phyloP scores from a whole-genome alignment of 495 filamentous ascomycete genomes.

The Podospora pseudocomata region DNA sequence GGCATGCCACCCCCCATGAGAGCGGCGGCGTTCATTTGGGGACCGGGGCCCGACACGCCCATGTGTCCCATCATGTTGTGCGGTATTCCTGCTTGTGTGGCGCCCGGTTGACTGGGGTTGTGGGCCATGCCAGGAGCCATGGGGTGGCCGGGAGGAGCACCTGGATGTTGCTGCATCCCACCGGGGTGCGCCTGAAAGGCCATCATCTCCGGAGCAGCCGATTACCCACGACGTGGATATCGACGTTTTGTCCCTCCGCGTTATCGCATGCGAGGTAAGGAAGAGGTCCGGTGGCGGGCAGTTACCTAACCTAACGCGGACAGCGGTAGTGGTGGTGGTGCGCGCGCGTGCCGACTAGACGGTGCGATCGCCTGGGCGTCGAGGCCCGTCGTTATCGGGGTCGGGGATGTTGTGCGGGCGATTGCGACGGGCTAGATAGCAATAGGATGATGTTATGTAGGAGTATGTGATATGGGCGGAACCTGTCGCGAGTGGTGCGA shows the following conservation, averaged over 20 bases:
- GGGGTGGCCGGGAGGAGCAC: slow-evolving; percentile 71
- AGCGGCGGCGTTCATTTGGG: slow-evolving; percentile 73
- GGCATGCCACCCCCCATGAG: slow-evolving; percentile 78
- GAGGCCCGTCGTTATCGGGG: slow-evolving; percentile 9
- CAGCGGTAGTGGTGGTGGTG: not conserved
- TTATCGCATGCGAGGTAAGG: slow-evolving; percentile 45
- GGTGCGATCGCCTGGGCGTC: slow-evolving; percentile 18
- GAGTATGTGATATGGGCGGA: slow-evolving; percentile 6
- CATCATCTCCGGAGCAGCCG: slow-evolving; percentile 54
- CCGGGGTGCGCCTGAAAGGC: slow-evolving; percentile 63
- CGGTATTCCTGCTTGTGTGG: slow-evolving; percentile 61
- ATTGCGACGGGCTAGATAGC: not conserved
- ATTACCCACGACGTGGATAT: slow-evolving; percentile 52
- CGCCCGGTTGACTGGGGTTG: slow-evolving; percentile 65
- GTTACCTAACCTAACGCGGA: not conserved
- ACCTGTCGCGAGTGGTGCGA: slow-evolving; percentile 11
- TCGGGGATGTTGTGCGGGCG: not conserved
- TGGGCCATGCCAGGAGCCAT: slow-evolving; percentile 51
- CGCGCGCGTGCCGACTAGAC: slow-evolving; percentile 12
- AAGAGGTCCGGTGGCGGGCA: slow-evolving; percentile 7
- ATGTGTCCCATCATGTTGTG: slow-evolving; percentile 70
- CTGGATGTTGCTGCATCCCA: slow-evolving; percentile 69
- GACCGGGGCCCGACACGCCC: slow-evolving; percentile 76
- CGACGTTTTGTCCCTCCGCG: slow-evolving; percentile 34
- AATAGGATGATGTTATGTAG: slow-evolving; percentile 1